Evolutionary conservation across 225 moss, liverwort and hornwort species (phyloP).

Genomic region (Rhytidiadelphus loreus): DNA sequence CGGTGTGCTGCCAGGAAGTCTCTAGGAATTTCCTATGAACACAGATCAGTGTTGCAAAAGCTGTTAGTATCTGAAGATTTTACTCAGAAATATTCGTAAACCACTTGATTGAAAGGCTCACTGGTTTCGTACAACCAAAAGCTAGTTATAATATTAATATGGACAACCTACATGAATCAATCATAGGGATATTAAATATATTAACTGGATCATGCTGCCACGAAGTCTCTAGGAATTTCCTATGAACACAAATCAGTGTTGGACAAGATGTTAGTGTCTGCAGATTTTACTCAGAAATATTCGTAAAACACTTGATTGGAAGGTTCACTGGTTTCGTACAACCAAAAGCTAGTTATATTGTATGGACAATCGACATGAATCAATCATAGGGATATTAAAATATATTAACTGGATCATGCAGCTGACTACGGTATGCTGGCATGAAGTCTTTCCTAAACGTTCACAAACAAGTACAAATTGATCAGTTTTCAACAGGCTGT

Average conservation of each 20-base stretch:
- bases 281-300: neutral
- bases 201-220: neutral
- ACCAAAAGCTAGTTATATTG: neutral
- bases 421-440: neutral
- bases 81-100: neutral
- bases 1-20: neutral
- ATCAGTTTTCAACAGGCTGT: neutral
- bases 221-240: constrained; percentile 7
- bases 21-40: constrained; percentile 2
- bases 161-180: neutral
- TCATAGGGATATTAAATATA: neutral
- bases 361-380: neutral
- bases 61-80: neutral
- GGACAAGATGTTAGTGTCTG: neutral
- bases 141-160: no score
- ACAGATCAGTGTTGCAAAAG: neutral
- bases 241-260: neutral
- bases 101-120: neutral
- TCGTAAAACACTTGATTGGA: neutral
- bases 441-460: neutral
- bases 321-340: neutral
- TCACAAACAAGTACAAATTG: neutral
- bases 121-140: neutral
- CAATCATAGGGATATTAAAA: neutral
- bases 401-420: neutral